Percentiles rank a stretch among this genome's conserved stretches.
Conservation (phyloP, 2,329 filamentous ascomycete species). For the Fusarium piperis region DNA sequence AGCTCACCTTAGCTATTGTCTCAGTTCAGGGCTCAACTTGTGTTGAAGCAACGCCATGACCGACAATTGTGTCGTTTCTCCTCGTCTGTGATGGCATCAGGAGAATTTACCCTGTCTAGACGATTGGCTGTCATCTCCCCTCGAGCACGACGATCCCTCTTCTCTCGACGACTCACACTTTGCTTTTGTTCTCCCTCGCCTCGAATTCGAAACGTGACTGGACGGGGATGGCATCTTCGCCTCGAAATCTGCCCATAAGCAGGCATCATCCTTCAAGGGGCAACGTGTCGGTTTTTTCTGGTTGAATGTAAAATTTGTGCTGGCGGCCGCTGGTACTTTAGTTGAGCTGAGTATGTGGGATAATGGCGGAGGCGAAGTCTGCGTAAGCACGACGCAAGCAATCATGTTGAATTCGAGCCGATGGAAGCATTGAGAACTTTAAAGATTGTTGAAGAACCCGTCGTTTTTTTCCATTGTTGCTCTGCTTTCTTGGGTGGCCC, state of each 20-base stretch:
- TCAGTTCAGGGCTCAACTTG: not conserved
- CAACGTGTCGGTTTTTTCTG: not conserved
- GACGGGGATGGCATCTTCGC: not conserved
- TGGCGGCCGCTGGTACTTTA: not conserved
- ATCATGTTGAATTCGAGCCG: not conserved
- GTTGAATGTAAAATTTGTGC: not conserved
- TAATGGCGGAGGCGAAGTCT: not conserved
- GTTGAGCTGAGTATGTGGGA: not conserved
- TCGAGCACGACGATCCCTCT: not conserved
- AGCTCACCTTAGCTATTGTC: not conserved
- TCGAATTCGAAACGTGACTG: not conserved
- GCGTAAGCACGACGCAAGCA: not conserved
- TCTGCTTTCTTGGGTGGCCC: not conserved
- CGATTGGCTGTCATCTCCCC: not conserved
- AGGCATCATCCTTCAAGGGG: not conserved
- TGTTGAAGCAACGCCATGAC: not conserved
- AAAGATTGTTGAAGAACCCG: not conserved
- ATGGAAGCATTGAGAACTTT: not conserved
- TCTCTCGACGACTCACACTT: not conserved
- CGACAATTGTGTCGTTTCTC: not conserved
- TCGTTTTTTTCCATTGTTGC: not conserved
- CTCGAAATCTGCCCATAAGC: not conserved
- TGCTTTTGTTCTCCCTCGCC: not conserved
- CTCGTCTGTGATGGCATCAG: not conserved
- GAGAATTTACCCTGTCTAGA: not conserved